Evolutionary conservation across 2,329 filamentous ascomycete genomes (phyloP).

Genomic region (Aspergillus caelatus): DNA sequence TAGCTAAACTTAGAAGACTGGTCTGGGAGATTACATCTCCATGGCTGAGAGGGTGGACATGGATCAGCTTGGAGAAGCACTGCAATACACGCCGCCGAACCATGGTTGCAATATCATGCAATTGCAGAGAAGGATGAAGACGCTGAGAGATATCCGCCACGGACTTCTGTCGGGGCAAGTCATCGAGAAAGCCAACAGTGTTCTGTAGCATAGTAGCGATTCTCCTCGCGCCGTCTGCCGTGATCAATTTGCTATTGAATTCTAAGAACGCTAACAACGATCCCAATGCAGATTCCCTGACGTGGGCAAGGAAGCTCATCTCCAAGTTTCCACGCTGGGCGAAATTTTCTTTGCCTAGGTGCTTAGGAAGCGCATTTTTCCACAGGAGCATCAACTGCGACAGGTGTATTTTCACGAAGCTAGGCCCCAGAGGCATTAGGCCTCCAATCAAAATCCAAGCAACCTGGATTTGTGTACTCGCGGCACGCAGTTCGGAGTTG

Average conservation of each 20-base stretch:
- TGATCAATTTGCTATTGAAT: slow-evolving; percentile 89
- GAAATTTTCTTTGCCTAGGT: slow-evolving; percentile 88
- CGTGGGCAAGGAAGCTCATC: slow-evolving; percentile 89
- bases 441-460: slow-evolving; percentile 97
- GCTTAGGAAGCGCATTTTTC: slow-evolving; percentile 96
- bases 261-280: slow-evolving; percentile 91
- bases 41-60: slow-evolving; percentile 80
- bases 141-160: slow-evolving; percentile 85
- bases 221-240: slow-evolving; percentile 89
- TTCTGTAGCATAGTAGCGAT: slow-evolving; percentile 95
- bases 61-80: slow-evolving; percentile 90
- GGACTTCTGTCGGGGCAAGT: slow-evolving; percentile 78
- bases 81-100: slow-evolving; percentile 90
- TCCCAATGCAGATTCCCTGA: slow-evolving; percentile 89
- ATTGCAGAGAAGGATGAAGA: slow-evolving; percentile 79
- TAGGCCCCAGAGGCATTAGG: slow-evolving; percentile 92
- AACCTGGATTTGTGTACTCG: slow-evolving; percentile 93
- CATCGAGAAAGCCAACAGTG: slow-evolving; percentile 85
- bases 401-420: slow-evolving; percentile 98
- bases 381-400: slow-evolving; percentile 90
- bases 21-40: slow-evolving; percentile 87
- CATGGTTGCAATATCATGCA: slow-evolving; percentile 91
- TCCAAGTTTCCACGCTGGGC: slow-evolving; percentile 82
- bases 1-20: slow-evolving; percentile 84
- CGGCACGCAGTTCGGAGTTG: slow-evolving; percentile 85